Base-by-base conservation (phyloP, 805 yeast genomes). In the Zygoascus bituminiphila region DNA sequence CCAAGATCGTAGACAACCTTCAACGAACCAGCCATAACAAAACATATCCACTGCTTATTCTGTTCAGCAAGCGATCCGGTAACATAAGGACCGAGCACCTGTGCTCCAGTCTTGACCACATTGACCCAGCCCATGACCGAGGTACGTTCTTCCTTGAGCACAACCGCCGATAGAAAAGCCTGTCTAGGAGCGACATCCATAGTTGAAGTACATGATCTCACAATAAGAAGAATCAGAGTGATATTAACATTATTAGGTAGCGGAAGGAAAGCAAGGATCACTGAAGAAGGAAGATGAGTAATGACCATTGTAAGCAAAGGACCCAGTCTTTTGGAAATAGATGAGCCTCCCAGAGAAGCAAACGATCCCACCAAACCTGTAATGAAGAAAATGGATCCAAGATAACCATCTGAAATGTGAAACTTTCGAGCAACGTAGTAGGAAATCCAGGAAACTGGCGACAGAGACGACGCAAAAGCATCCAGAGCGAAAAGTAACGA, bases 131-230 rank as follows among this genome's bases (percentile, higher is more conserved):
- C 96, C 82, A 88, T 75, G 1, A 83, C 91, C 54, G 75, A 77
- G 2, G 94, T 79, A 47, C 89, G 67, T 51, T 87, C 95, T 10
- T 71, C 65, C 35, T 76, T 74, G 20, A 72, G 72, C 40, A 88
- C 79, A 20, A 87, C 72, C 2, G 84, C 75, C 0, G 93, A 82
- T 46, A 88, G 67, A 39, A 88, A 68, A 5, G 86, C 77, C 64
- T 88, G 96, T 45, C 96, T 76, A 9, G 96, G 95, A 3, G 88
- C 89, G 20, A 85, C 94, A 62, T 88, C 96, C 88, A 87, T 86
- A 1, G 88, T 79, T 1, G 81, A 68, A 0, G 86, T 77, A 9
- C 81, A 68, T 51, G 79, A 82, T 54, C 84, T 78, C 19, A 76
- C 59, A 5, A 81, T 52, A 40, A 83, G 70, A 10, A 81, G 63